Evolutionary conservation across 2,329 filamentous ascomycete genomes (phyloP), one percentile per base, ranked within the genome.

Genomic region (Passalora sequoiae): DNA sequence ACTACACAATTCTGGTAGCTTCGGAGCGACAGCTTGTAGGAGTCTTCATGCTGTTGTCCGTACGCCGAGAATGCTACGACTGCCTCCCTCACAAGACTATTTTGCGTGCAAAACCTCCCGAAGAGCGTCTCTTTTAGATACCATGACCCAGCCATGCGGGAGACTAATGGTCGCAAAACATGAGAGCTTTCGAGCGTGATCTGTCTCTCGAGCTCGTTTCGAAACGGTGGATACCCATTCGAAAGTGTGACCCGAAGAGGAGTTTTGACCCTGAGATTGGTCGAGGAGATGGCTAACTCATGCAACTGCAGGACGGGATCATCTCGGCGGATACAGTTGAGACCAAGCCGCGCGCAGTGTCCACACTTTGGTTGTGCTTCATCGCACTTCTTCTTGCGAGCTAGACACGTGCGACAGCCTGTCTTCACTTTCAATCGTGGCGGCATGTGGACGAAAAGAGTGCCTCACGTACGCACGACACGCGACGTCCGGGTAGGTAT

Each of bases 371-470:
- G 89, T 64, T 94, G 89, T 41, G 78, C 78, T 70, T 96, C 91
- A 61, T 96, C 89, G 60, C 89, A 96, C 69, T 95, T 95, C 80
- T 95, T 96, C 76, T 95, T 95, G 46, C 89, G 77, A 62, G 81
- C 81, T 47, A 89, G 77, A 63, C 89, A 96, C 3, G 89, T 96
- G 66, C 92, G 78, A 64, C 89, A 96, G 21, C 89, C 88, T 5
- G 89, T 95, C 69, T 95, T 96, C 17, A 89, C 43, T 31, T 48
- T 53, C 13, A 48, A 22, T 28, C 29, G 43, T 10, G 10, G 35
- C 20, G 38, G 19, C 21, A 30, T 42, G 6, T 10, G n/a, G n/a
- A n/a, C 17, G 22, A 25, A 12, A 27, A 30, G 13, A 15, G 17
- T 24, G 6, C 7, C 8, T 22, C n/a, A 21, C 19, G 19, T 16